phyloP scores from a whole-genome alignment of 2,329 filamentous ascomycete species.

The Cryphonectria carpinicola region DNA sequence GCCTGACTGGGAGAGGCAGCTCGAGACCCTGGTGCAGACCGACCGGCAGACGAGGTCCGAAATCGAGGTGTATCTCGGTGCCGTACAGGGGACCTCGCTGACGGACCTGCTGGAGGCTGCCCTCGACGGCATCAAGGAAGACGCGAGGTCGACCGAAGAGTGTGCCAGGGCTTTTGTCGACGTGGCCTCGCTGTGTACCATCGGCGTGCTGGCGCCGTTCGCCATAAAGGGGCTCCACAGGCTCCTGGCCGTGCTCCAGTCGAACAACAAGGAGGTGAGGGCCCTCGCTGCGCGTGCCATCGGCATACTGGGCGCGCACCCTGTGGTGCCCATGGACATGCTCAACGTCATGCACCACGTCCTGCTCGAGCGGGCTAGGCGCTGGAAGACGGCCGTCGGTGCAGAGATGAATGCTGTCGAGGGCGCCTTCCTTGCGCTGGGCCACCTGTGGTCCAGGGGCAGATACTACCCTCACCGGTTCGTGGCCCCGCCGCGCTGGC shows the following conservation, averaged over 20 bases:
- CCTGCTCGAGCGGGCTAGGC: conserved; percentile 55
- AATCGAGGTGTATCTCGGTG: conserved; percentile 58
- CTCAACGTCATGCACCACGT: conserved; percentile 39
- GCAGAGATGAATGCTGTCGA: conserved; percentile 51
- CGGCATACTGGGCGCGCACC: conserved; percentile 77
- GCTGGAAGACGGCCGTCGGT: conserved; percentile 56
- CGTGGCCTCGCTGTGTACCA: conserved; percentile 53
- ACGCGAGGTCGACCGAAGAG: conserved; percentile 48
- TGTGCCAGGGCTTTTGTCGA: conserved; percentile 59
- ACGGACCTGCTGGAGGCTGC: conserved; percentile 55
- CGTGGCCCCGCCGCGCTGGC: neutral
- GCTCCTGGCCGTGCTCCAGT: conserved; percentile 65
- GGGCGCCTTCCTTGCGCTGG: conserved; percentile 51
- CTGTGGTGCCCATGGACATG: conserved; percentile 32
- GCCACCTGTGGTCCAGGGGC: conserved; percentile 48
- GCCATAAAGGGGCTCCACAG: conserved; percentile 54
- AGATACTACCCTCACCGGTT: conserved; percentile 44
- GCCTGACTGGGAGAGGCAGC: conserved; percentile 81
- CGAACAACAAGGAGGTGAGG: conserved; percentile 73
- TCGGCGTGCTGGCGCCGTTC: conserved; percentile 39
- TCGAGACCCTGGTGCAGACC: conserved; percentile 73
- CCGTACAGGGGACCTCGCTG: conserved; percentile 44
- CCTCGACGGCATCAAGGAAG: conserved; percentile 59
- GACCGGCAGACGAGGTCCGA: conserved; percentile 67
- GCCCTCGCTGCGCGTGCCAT: conserved; percentile 69